phyloP scores from a whole-genome alignment of 345 rosid species.

The Camelina neglecta region DNA sequence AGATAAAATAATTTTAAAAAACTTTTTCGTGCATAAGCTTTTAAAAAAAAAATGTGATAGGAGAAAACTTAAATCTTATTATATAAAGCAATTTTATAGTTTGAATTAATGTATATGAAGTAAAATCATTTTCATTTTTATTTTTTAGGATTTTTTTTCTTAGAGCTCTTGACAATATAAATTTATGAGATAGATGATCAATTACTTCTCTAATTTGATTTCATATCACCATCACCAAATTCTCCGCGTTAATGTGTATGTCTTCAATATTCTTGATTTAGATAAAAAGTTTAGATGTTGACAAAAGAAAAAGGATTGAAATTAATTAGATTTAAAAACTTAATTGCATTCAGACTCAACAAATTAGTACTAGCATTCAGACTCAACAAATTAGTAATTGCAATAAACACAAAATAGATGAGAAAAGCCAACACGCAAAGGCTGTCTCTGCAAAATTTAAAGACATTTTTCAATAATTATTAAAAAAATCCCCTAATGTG shows the following conservation, averaged over 20 bases:
- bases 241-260: not conserved
- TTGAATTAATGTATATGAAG: too few species aligned
- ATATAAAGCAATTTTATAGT: too few species aligned
- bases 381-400: constrained; percentile 1
- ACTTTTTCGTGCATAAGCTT: too few species aligned
- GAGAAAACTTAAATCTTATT: too few species aligned
- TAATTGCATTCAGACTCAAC: constrained; percentile 17
- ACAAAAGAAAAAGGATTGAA: constrained; percentile 12
- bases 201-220: constrained; percentile 1
- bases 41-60: too few species aligned
- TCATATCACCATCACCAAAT: not conserved
- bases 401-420: constrained; percentile 34
- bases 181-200: not conserved
- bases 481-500: not conserved
- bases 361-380: constrained; percentile 19
- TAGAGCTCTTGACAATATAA: not conserved
- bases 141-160: not conserved
- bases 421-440: constrained; percentile 42
- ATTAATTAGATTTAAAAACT: constrained; percentile 15
- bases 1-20: too few species aligned
- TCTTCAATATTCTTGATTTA: constrained; percentile 18
- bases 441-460: constrained; percentile 11
- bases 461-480: not conserved
- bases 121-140: not conserved
- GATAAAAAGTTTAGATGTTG: constrained; percentile 19